These are phyloP conservation scores for Cyberlindnera sargentensis DNA, from an alignment of 805 yeast genomes.

Conservation along the genomic window DNA sequence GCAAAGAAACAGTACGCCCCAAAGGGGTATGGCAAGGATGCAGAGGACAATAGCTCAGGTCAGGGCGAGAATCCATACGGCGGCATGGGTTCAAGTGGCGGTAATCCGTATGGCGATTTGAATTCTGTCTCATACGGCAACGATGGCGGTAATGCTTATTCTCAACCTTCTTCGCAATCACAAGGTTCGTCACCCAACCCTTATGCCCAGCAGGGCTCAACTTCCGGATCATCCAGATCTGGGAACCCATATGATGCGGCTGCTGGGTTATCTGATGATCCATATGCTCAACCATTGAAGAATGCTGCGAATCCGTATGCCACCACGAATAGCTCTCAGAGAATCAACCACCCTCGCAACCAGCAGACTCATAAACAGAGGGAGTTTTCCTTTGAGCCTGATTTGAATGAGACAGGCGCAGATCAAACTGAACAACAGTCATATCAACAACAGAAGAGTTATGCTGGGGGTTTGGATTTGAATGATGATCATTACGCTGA, in stretches of 20 bases:
- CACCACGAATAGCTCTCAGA: neutral
- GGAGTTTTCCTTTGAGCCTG: conserved; percentile 10
- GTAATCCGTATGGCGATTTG: conserved; percentile 6
- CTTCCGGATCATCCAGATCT: neutral
- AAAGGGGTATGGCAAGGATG: conserved; percentile 28
- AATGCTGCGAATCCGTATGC: neutral
- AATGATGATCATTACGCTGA: conserved; percentile 16
- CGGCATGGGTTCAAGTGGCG: neutral
- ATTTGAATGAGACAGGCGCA: conserved; percentile 3
- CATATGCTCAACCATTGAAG: neutral
- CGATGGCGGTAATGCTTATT: neutral
- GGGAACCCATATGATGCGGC: neutral
- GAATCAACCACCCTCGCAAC: conserved; percentile 18
- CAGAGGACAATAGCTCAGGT: conserved; percentile 3
- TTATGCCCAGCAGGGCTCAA: neutral
- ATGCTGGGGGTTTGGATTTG: conserved; percentile 7
- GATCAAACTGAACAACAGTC: conserved; percentile 1
- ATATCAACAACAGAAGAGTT: conserved; percentile 5
- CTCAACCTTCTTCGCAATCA: neutral
- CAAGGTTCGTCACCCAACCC: neutral
- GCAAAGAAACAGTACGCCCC: conserved; percentile 31
- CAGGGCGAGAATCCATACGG: conserved; percentile 13
- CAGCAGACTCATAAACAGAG: conserved; percentile 5
- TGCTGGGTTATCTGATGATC: neutral
- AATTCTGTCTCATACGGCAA: neutral